Evolutionary conservation across 1,284 basidiomycete genomes (phyloP).

Genomic region (Ceratobasidium sp.): DNA sequence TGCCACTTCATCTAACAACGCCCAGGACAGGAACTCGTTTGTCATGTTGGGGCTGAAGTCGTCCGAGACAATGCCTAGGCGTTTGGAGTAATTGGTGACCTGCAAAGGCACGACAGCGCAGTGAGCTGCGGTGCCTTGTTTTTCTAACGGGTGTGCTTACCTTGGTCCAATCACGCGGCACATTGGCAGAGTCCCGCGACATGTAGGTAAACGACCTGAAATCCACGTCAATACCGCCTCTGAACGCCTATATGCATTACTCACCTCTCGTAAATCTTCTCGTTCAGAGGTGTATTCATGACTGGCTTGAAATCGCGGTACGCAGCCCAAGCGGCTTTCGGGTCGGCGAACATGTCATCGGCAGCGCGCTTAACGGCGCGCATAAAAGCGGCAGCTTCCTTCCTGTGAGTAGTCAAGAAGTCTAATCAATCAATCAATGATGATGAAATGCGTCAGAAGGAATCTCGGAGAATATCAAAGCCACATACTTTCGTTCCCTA

Average conservation of each 20-base stretch:
- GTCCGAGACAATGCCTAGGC: slow-evolving; percentile 56
- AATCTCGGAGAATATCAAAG: not conserved
- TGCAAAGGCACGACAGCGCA: slow-evolving; percentile 39
- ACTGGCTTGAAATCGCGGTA: slow-evolving; percentile 55
- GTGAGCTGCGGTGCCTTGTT: not conserved
- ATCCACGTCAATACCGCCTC: too few species aligned
- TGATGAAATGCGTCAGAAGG: slow-evolving; percentile 8
- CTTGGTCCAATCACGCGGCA: slow-evolving; percentile 50
- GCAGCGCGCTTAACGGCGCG: slow-evolving; percentile 58
- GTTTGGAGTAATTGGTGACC: slow-evolving; percentile 58
- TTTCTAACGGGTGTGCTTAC: slow-evolving; percentile 20
- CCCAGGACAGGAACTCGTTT: slow-evolving; percentile 53
- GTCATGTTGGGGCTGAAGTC: slow-evolving; percentile 58
- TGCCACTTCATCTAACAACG: slow-evolving; percentile 46
- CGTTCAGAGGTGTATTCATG: slow-evolving; percentile 56
- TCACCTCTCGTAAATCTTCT: slow-evolving; percentile 54
- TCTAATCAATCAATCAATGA: too few species aligned
- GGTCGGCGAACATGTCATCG: slow-evolving; percentile 56
- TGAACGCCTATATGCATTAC: not conserved
- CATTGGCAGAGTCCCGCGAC: slow-evolving; percentile 54
- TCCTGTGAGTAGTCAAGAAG: slow-evolving; percentile 55
- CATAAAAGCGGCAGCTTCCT: slow-evolving; percentile 58
- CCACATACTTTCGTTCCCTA: slow-evolving; percentile 40
- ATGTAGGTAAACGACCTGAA: slow-evolving; percentile 56
- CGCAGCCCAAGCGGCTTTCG: slow-evolving; percentile 56